Conservation (phyloP, 495 filamentous ascomycete genomes). For the Geoglossum glabrum region DNA sequence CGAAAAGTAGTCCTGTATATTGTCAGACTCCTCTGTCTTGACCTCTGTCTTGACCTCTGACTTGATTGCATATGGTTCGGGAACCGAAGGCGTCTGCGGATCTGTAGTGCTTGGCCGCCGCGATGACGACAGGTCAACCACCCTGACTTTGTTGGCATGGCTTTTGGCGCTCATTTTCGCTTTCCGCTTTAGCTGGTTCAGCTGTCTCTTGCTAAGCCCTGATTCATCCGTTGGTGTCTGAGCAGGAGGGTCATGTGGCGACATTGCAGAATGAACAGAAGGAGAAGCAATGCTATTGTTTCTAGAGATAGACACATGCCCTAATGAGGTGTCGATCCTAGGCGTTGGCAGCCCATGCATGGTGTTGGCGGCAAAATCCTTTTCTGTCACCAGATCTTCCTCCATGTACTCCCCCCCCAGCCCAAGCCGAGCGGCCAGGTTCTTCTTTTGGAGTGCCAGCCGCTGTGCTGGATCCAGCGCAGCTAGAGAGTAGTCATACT, state of each 20-base stretch:
- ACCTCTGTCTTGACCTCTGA: slow-evolving; percentile 35
- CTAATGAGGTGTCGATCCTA: slow-evolving; percentile 19
- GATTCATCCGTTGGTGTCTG: slow-evolving; percentile 40
- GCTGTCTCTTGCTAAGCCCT: slow-evolving; percentile 68
- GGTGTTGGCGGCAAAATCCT: slow-evolving; percentile 29
- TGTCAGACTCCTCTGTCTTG: slow-evolving; percentile 27
- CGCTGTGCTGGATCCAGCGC: slow-evolving; percentile 60
- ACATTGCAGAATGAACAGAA: slow-evolving; percentile 23
- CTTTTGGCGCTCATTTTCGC: slow-evolving; percentile 67
- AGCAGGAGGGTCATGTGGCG: slow-evolving; percentile 20
- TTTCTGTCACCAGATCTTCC: slow-evolving; percentile 52
- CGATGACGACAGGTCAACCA: slow-evolving; percentile 50
- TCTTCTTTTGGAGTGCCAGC: slow-evolving; percentile 74
- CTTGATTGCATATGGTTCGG: slow-evolving; percentile 53
- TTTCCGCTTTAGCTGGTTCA: slow-evolving; percentile 86
- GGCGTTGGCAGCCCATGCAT: neutral
- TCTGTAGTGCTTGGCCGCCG: slow-evolving; percentile 45
- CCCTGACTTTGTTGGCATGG: slow-evolving; percentile 70
- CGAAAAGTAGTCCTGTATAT: slow-evolving; percentile 59
- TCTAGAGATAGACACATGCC: slow-evolving; percentile 16
- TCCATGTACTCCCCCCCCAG: slow-evolving; percentile 71
- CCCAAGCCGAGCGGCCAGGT: slow-evolving; percentile 60
- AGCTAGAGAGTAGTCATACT: slow-evolving; percentile 65
- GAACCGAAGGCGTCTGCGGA: slow-evolving; percentile 35
- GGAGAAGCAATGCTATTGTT: slow-evolving; percentile 28